These are phyloP conservation scores for Dendrocalamus sinicus DNA, from an alignment of 176 grass and related monocot genomes.

Conservation along the genomic window DNA sequence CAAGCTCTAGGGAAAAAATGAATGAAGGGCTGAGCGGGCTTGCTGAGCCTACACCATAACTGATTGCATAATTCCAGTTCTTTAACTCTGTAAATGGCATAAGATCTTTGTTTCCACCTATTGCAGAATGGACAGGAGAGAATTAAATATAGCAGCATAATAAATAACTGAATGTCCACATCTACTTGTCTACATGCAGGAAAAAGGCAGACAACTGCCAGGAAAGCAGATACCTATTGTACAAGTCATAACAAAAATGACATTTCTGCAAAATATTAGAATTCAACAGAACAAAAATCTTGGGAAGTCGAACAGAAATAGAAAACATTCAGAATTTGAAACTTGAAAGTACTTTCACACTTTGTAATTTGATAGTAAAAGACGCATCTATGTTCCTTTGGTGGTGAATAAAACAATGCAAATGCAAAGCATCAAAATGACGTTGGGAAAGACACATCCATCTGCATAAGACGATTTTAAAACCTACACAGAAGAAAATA, in stretches of 20 bases:
- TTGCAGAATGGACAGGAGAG: slow-evolving; percentile 40
- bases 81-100: slow-evolving; percentile 64
- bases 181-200: slow-evolving; percentile 5
- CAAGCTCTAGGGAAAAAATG: slow-evolving; percentile 79
- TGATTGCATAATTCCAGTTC: slow-evolving; percentile 88
- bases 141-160: slow-evolving; percentile 31
- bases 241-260: background rate
- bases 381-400: slow-evolving; percentile 12
- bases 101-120: slow-evolving; percentile 58
- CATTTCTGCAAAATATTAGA: slow-evolving; percentile 12
- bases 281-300: background rate
- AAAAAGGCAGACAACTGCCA: slow-evolving; percentile 13
- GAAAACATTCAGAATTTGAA: slow-evolving; percentile 12
- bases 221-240: background rate
- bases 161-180: slow-evolving; percentile 26
- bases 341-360: background rate
- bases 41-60: slow-evolving; percentile 76
- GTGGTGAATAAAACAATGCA: slow-evolving; percentile 34
- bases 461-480: background rate
- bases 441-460: background rate
- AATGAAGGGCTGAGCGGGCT: slow-evolving; percentile 91
- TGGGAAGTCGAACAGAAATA: background rate
- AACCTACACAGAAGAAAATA: background rate
- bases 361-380: slow-evolving; percentile 20
- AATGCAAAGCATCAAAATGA: slow-evolving; percentile 20